Evolutionary conservation across 1,139 yeast species (phyloP), one percentile per base, ranked within the genome.

Genomic region (Yamadazyma kanchanaburiensis): DNA sequence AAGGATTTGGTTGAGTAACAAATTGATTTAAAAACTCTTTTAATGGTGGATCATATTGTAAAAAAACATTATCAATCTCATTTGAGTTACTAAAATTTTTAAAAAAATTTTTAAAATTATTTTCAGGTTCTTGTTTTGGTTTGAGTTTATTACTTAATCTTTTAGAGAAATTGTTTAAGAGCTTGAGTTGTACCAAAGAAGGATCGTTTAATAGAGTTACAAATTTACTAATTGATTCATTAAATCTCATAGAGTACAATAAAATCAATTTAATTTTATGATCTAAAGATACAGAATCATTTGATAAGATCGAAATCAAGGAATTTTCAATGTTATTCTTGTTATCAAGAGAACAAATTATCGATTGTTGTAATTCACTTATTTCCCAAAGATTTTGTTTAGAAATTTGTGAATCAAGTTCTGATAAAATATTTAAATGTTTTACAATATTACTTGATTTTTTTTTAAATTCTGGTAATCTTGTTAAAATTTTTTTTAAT

Each of bases 381-480:
- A 88, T 74, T 37, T 82, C 88, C 83, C 96, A 82, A 29, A 91
- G 62, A 40, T 82, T 69, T 32, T 71, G 69, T 13, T 54, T 45
- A 14, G 74, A 71, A 26, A 86, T 74, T 34, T 80, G 81, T 33
- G 75, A 72, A 45, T 89, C 94, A 28, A 91, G 70, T 48, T 89
- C 97, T 22, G 91, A 76, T 6, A 91, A 88, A 21, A 91, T 68
- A 13, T 94, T 78, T 68, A 94, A 87, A 56, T 94, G 98, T 49
- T 91, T 91, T 25, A 94, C 75, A n/a, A 94, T 88, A 50, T 88
- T 91, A 24, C 88, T 80, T 9, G 94, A 83, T 27, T 89, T 67
- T 50, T 85, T 85, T 40, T 88, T 80, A 52, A 84, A 89, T 52
- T 91, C 97, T 1, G 98, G 99, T 48, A 84, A 88, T 43, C 86